These are phyloP conservation scores for Globisporangium spinosum DNA, from an alignment of 352 stramenopile species.

Conservation along the genomic window DNA sequence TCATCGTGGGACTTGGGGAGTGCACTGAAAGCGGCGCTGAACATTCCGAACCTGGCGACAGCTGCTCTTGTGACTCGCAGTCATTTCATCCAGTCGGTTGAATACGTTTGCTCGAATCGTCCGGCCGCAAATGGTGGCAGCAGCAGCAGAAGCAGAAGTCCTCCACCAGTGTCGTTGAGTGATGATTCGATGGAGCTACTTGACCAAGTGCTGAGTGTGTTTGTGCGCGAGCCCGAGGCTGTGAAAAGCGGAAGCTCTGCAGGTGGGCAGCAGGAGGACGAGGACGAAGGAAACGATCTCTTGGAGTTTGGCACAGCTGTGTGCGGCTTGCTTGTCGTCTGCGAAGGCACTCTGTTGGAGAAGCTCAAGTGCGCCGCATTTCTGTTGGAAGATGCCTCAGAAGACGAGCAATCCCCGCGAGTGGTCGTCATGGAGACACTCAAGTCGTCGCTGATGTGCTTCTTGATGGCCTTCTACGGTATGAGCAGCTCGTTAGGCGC, in stretches of 20 bases:
- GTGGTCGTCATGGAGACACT: constrained; percentile 57
- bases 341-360: constrained; percentile 53
- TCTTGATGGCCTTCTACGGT: constrained; percentile 82
- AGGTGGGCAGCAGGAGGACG: constrained; percentile 19
- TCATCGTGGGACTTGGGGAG: constrained; percentile 34
- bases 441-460: constrained; percentile 62
- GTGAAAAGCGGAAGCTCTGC: constrained; percentile 15
- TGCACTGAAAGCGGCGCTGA: constrained; percentile 32
- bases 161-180: constrained; percentile 33
- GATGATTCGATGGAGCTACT: constrained; percentile 66
- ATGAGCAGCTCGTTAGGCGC: constrained; percentile 76
- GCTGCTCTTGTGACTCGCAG: constrained; percentile 38
- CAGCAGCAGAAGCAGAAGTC: neutral
- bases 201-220: constrained; percentile 59
- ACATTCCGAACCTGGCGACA: constrained; percentile 15
- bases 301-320: constrained; percentile 53
- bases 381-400: constrained; percentile 30
- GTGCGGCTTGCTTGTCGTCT: constrained; percentile 65
- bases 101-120: constrained; percentile 37
- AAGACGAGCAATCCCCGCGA: constrained; percentile 25
- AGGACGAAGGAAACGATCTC: constrained; percentile 43
- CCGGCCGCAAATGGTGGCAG: constrained; percentile 8
- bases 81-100: constrained; percentile 48
- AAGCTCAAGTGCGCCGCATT: constrained; percentile 49
- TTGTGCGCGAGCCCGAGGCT: constrained; percentile 44